Evolutionary conservation across 148 eudicot species (phyloP), one percentile per base, ranked within the genome.

Genomic region (Limonium bicolor): DNA sequence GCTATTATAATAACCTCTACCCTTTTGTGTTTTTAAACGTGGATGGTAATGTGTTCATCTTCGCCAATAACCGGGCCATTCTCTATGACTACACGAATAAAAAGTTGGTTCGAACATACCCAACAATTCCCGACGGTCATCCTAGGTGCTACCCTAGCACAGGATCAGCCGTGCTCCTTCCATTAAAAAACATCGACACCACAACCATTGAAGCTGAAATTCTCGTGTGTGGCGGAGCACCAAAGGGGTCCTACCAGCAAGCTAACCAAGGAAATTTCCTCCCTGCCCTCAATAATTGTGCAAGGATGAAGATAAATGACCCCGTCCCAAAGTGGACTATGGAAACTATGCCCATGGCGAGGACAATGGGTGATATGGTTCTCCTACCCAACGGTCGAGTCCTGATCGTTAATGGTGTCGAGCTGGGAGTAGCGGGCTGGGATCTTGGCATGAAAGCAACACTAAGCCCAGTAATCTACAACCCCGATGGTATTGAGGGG

Each of bases 351-450:
- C 88, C 94, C 0, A 65, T 71, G 74, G 35, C 65, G 9, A 84
- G 94, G 48, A 81, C 79, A 52, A 84, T 84, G 94, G 64, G 78
- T 17, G 94, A 84, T 20, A 70, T 76, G 88, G n/a, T 80, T 1
- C 30, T 84, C 6, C 28, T 88, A 9, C 94, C 94, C 1, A 74
- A 69, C 1, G 81, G 94, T 3, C 70, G 75, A 0, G 61, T 88
- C 0, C 29, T 88, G 2, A 72, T 88, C n/a, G 14, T 88, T 3
- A 88, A 88, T 46, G 97, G 97, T 3, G 97, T 94, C 0, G 43
- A 39, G 0, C 55, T 55, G 0, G 97, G 97, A 0, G 63, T 94
- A 0, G 97, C 87, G 18, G 97, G 97, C 7, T 88, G 97, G 97
- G 97, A 83, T 6, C 45, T 46, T 4, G 96, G 81, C 1, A 53